A percentile compares a stretch with the other conserved stretches of the same genome.
These are phyloP conservation scores for Stemphylium beticola DNA, from an alignment of 2,329 filamentous ascomycete species.

Conservation along the genomic window DNA sequence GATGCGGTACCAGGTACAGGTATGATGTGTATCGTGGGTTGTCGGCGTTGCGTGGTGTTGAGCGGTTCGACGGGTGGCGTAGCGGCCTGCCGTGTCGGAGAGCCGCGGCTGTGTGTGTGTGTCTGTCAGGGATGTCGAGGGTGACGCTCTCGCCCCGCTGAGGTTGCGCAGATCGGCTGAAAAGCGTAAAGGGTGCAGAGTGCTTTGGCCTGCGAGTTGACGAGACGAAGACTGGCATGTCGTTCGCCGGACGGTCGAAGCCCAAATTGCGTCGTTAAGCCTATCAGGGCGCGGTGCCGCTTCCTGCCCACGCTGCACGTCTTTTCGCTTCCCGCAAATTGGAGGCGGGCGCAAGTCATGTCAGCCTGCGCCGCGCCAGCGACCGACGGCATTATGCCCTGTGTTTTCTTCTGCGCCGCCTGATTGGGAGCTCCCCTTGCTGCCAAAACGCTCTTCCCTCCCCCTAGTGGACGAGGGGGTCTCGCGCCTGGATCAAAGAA, in stretches of 20 bases:
- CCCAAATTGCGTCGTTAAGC: constrained; percentile 11
- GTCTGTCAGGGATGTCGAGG: not conserved
- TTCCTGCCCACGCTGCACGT: constrained; percentile 5
- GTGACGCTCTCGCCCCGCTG: not conserved
- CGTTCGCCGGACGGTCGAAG: constrained; percentile 13
- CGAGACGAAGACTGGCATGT: constrained; percentile 2
- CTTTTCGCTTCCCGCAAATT: constrained; percentile 6
- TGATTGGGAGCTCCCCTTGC: constrained; percentile 19
- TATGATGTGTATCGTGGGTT: constrained; percentile 14
- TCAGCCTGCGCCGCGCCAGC: constrained; percentile 15
- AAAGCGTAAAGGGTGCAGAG: not conserved
- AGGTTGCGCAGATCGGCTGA: not conserved
- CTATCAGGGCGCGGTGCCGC: constrained; percentile 23
- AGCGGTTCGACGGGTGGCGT: constrained; percentile 16
- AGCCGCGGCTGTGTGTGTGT: constrained; percentile 4
- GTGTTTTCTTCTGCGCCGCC: constrained; percentile 3
- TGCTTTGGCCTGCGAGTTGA: constrained; percentile 3
- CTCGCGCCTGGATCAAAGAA: no score
- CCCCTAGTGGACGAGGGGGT: no score
- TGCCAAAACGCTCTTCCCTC: no score
- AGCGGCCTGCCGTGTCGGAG: not conserved
- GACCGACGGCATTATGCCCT: constrained; percentile 10
- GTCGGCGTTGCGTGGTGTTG: constrained; percentile 19
- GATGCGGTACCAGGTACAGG: constrained; percentile 2
- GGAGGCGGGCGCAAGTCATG: constrained; percentile 1